A percentile compares a stretch with the other conserved stretches of the same genome.
Evolutionary conservation across 2,329 filamentous ascomycete genomes (phyloP).

Genomic region (Blumeriella jaapii): DNA sequence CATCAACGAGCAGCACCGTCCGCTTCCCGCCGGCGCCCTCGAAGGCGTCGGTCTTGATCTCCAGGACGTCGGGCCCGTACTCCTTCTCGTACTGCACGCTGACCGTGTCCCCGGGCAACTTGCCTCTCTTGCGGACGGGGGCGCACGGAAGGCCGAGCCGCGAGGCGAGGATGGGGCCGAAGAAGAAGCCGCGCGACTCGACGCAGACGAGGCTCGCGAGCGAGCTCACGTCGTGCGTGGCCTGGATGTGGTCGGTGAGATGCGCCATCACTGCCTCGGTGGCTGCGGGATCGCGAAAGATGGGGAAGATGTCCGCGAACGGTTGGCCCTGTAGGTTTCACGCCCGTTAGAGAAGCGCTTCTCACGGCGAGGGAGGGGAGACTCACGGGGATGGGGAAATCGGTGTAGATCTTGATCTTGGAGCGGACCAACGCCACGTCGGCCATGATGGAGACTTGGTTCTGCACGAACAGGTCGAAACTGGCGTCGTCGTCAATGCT

Average conservation of each 20-base stretch:
- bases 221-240: conserved; percentile 9
- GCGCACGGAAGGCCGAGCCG: conserved; percentile 73
- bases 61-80: conserved; percentile 86
- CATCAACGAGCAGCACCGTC: conserved; percentile 84
- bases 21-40: conserved; percentile 53
- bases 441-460: too few relatives aligned
- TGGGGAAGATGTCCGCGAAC: conserved; percentile 18
- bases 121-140: conserved; percentile 85
- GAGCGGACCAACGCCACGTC: conserved; percentile 13
- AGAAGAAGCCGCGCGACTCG: conserved; percentile 86
- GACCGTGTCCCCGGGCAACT: conserved; percentile 77
- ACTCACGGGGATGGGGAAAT: conserved; percentile 13
- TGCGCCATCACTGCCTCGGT: conserved; percentile 15
- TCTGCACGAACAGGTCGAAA: too few relatives aligned
- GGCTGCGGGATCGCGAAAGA: conserved; percentile 13
- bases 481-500: too few relatives aligned
- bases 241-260: conserved; percentile 9
- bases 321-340: conserved; percentile 10
- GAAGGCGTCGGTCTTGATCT: conserved; percentile 72
- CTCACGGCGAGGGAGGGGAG: neutral
- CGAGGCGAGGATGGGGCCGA: conserved; percentile 77
- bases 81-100: conserved; percentile 84
- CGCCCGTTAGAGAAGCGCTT: neutral
- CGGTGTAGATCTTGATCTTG: conserved; percentile 16
- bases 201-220: conserved; percentile 57